Base-by-base conservation (phyloP, 306 rosid genomes). In the Fagus crenata region DNA sequence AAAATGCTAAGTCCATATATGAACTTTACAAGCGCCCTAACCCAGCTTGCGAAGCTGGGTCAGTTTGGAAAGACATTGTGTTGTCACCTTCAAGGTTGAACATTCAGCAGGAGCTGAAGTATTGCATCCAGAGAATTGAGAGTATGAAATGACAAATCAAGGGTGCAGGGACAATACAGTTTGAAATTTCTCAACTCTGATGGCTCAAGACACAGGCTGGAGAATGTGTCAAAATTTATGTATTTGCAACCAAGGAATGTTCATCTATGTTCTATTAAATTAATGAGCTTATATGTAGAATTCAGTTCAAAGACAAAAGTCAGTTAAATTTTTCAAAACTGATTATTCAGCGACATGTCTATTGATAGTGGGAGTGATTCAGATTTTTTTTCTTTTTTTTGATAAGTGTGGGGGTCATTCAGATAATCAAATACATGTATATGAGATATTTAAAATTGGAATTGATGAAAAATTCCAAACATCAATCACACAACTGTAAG, bases 1-100 rank as follows among this genome's bases (percentile, higher is more conserved):
- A 89, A 78, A 81, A 81, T 58, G 99, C 97, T 0, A 81, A 86
- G 55, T 84, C 92, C 65, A 87, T 93, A 63, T 79, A 93, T 81
- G 93, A 96, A 77, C 99, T 96, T 70, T 93, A 91, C 89, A 87
- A 85, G 89, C 76, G 28, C 67, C 97, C 97, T 0, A 93, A 88
- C 80, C 97, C 99, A 63, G 87, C 89, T 53, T 85, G 85, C 76
- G 89, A 88, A 84, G 84, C 83, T 9, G 97, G 96, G 36, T 91
- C 99, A 0, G 80, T 96, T 71, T 96, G 98, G 98, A 96, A 93
- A 85, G 99, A 93, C 79, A 92, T 93, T 72, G 96, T 91, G 18
- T 85, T 93, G 51, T 96, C 98, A 32, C 96, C 98, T 77, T 92
- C 97, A 75, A 91, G 98, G 83, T 15, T 89, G 79, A 84, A 89